phyloP scores from a whole-genome alignment of 768 basidiomycete genomes.

The Boletus subcaerulescens region DNA sequence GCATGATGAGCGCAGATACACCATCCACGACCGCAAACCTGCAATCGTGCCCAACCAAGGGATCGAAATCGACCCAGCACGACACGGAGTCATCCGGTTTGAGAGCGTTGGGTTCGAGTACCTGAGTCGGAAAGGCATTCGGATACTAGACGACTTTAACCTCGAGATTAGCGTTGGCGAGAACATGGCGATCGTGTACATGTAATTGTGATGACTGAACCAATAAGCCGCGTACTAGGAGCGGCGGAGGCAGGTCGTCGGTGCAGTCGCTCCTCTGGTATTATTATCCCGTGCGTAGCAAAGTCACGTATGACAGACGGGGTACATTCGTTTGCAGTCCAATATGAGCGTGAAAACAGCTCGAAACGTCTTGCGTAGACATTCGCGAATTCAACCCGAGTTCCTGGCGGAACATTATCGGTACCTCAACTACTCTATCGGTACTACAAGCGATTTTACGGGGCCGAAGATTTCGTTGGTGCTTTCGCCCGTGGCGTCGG shows the following conservation, averaged over 20 bases:
- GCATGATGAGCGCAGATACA: too few relatives aligned
- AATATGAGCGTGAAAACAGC: too few relatives aligned
- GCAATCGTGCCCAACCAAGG: constrained; percentile 68
- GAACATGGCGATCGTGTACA: constrained; percentile 90
- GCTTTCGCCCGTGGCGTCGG: too few relatives aligned
- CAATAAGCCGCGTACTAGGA: constrained; percentile 56
- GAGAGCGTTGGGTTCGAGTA: constrained; percentile 87
- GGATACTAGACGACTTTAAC: constrained; percentile 79
- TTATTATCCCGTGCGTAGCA: constrained; percentile 84
- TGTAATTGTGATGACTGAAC: constrained; percentile 11
- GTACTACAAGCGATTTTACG: too few relatives aligned
- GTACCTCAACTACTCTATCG: constrained; percentile 39
- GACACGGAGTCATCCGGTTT: constrained; percentile 75
- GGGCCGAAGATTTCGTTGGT: too few relatives aligned
- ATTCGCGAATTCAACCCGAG: constrained; percentile 82
- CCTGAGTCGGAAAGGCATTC: constrained; percentile 77
- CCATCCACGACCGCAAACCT: constrained; percentile 71
- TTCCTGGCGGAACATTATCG: constrained; percentile 86
- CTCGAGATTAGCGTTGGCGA: constrained; percentile 80
- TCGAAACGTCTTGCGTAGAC: constrained; percentile 40
- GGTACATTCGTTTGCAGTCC: constrained; percentile 41
- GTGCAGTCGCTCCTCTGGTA: constrained; percentile 85
- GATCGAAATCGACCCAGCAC: constrained; percentile 46
- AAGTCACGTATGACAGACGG: constrained; percentile 81
- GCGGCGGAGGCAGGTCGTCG: constrained; percentile 93